Conservation (phyloP, 495 filamentous ascomycete species). For the Tetracladium setigerum region DNA sequence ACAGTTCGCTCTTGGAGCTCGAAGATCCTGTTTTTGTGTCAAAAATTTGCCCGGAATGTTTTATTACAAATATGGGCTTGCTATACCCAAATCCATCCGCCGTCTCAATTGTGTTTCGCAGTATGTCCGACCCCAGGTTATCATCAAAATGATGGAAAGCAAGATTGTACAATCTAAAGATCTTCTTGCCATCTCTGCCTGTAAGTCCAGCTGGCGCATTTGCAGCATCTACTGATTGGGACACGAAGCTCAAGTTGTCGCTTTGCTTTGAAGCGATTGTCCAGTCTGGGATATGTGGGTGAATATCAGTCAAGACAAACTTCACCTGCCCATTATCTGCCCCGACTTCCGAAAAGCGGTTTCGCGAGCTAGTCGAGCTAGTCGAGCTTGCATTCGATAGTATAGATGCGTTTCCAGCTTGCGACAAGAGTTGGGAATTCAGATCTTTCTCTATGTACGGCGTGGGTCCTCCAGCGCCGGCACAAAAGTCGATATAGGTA, state of each 20-base stretch:
- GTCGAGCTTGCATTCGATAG: constrained; percentile 11
- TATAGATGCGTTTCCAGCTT: background rate
- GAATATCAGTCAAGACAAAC: constrained; percentile 64
- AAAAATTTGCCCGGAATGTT: background rate
- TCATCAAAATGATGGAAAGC: constrained; percentile 76
- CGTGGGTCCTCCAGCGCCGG: constrained; percentile 64
- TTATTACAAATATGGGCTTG: constrained; percentile 10
- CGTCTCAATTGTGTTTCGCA: constrained; percentile 54
- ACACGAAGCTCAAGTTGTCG: constrained; percentile 47
- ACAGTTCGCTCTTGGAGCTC: constrained; percentile 60
- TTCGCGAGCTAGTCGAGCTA: constrained; percentile 3
- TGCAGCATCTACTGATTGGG: constrained; percentile 53
- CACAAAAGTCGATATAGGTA: constrained; percentile 66
- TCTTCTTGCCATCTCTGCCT: constrained; percentile 23
- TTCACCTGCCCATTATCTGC: constrained; percentile 32
- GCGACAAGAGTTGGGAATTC: constrained; percentile 32
- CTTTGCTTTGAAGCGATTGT: constrained; percentile 36
- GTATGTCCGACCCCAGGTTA: constrained; percentile 43
- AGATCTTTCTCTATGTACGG: constrained; percentile 51
- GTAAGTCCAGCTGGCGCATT: constrained; percentile 38
- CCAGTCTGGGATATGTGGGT: constrained; percentile 61
- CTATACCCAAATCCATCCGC: constrained; percentile 58
- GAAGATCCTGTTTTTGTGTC: constrained; percentile 44
- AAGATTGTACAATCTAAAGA: constrained; percentile 63
- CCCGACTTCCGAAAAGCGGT: background rate